Base-by-base conservation (phyloP, 2,329 filamentous ascomycete species). In the Anisogramma anomala region DNA sequence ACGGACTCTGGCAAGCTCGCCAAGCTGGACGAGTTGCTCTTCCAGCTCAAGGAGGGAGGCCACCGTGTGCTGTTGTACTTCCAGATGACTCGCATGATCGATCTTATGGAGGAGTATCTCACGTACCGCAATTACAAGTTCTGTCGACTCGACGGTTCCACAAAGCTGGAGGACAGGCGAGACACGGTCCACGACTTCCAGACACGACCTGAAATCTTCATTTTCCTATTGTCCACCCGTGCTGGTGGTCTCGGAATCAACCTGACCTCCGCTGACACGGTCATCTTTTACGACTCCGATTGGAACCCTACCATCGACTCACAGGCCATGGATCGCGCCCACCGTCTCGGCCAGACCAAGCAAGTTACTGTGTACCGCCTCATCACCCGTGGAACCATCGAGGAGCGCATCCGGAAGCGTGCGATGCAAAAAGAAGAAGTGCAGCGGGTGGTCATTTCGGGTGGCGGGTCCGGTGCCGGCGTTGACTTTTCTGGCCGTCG, bases 21-120 rank as follows among this genome's bases (percentile, higher is more conserved):
- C 34, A 86, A 87, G 57, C 70, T 98, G 37, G 91, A 98, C 58
- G 72, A 84, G 50, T 70, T 98, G 14, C 72, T 98, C 11, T 84
- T 84, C 58, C 75, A 87, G 59, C 79, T 98, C 55, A 98, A 96
- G 71, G 82, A 86, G 48, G 84, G 83, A 48, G 84, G 84, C 26
- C 91, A 98, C 53, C 87, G 91, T 55, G 91, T 98, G 17, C 70
- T 98, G 40, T 69, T 98, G 15, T 98, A 98, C 71, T 98, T 98
- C 84, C 91, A 98, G 69, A 98, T 98, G 91, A 98, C 91, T 3
- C 84, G 85, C 57, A 98, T 98, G 91, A 96, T 98, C 57, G 89
- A 98, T 59, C 69, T 98, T 46, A 96, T 96, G 84, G 91, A 98
- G 61, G 91, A 98, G 63, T 98, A 96, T 54, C 71, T 98, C 45